Percentiles rank a stretch among this genome's conserved stretches.
Conservation (phyloP, 352 stramenopile genomes). For the Phytopythium ostracodes region DNA sequence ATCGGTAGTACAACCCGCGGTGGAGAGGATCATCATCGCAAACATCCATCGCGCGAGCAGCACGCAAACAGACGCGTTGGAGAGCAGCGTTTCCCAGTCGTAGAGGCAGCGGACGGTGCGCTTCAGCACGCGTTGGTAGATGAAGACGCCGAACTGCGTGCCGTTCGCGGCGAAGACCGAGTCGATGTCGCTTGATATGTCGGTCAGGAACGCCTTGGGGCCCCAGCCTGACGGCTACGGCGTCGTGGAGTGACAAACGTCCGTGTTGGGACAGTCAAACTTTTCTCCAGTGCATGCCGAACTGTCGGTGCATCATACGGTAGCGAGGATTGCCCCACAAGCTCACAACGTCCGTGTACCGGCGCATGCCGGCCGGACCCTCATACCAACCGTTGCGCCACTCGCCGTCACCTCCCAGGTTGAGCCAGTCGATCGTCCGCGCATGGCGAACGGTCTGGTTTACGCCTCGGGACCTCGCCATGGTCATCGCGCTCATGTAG, state of each 20-base stretch:
- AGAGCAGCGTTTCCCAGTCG: constrained; percentile 28
- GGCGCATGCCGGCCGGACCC: constrained; percentile 15
- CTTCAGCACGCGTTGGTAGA: constrained; percentile 11
- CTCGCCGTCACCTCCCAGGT: constrained; percentile 3
- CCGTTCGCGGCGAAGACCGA: constrained; percentile 16
- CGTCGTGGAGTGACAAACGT: not conserved
- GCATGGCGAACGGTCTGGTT: constrained; percentile 12
- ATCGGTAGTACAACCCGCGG: not conserved
- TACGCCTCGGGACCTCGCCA: constrained; percentile 12
- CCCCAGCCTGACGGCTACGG: not conserved
- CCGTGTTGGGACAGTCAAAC: constrained; percentile 8
- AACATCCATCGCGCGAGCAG: constrained; percentile 32
- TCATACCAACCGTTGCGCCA: constrained; percentile 30
- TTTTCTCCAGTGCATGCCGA: constrained; percentile 18
- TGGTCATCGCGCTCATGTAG: not conserved
- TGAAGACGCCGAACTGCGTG: constrained; percentile 21
- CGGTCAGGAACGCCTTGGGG: not conserved
- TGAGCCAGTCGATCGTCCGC: constrained; percentile 14
- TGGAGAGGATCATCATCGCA: constrained; percentile 9
- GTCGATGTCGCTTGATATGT: not conserved
- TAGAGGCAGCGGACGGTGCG: constrained; percentile 21
- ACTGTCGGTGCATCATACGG: constrained; percentile 19
- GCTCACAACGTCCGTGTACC: constrained; percentile 21
- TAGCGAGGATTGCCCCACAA: constrained; percentile 12
- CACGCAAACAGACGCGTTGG: constrained; percentile 23